Evolutionary conservation across 805 yeast species (phyloP), one percentile per base, ranked within the genome.

Genomic region (Candida tammaniensis): DNA sequence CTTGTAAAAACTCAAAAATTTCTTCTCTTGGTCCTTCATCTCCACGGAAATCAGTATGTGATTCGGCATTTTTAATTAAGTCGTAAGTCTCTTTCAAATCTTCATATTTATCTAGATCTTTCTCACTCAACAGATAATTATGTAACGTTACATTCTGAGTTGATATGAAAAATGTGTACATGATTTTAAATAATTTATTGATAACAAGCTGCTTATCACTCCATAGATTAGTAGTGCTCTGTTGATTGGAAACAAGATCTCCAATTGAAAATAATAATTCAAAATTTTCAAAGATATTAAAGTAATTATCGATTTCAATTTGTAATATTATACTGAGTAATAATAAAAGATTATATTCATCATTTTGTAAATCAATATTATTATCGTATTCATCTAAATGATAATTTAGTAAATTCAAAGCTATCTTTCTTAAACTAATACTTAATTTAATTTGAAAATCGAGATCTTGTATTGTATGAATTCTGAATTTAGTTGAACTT

Each of bases 91-190:
- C 70, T 13, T 52, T 48, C 33, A 68, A 52, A 45, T 74, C 80
- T 39, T 64, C 66, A n/a, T 69, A 67, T 23, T 51, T 56, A 8
- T 59, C 66, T 20, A 48, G 49, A 23, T 61, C 68, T 12, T 42
- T 47, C 16, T 55, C 61, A 10, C 54, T 47, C 18, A 75, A 66
- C 16, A 61, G 46, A 47, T 74, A 76, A 44, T 72, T 70, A 40
- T 64, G 61, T 10, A 61, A 46, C 45, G 71, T 76, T 24, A 76
- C 68, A 1, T 71, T 59, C 25, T 74, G 72, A 1, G 80, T 73
- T 9, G 78, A 65, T 38, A 57, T 66, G 47, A 57, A 75, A 34
- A 11, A 64, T 46, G 40, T 55, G 47, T 19, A 48, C 49, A 28
- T 48, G 47, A 33, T 38, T 6, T 25, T 16, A 24, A 41, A 41